Base-by-base conservation (phyloP, 345 rosid species). In the Atalantia buxifolia region DNA sequence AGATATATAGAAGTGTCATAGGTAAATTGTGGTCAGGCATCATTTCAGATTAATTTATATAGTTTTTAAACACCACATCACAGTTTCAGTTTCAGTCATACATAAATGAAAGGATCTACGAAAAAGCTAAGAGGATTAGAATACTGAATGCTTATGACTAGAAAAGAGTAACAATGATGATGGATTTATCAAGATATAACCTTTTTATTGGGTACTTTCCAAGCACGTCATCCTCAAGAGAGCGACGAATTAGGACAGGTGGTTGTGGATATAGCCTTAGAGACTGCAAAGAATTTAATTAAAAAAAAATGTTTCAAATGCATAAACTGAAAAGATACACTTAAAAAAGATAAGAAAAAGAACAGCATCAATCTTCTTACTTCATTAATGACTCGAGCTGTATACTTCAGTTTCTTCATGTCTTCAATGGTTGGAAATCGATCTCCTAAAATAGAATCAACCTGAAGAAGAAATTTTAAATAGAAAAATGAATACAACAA, bases 261-360 rank as follows among this genome's bases (percentile, higher is more conserved):
- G 99, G 99, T 77, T 95, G 99, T 60, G 99, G 99, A 81, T 93
- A 95, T 73, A 95, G 88, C 86, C 99, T 86, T 87, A 95, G 76
- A 63, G 97, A 92, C 97, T 95, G 84, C 85, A 85, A 62, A 85
- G 72, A 79, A n/a, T 35, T 61, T 40, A 9, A 69, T 61, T 40
- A 9, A 69, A 57, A 77, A 36, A 80, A 69, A 62, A 77, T 35
- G 36, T 33, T 69, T 31, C 30, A 45, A 45, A 31, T 33, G 73
- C 28, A 75, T 56, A 19, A 35, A 71, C 60, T 40, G 5, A 82
- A 82, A 38, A 33, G 18, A 69, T 74, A 27, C 31, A 25, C n/a
- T 62, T 14, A 21, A 64, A 69, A 33, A 22, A 77, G 77, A 71
- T 25, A 45, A 4, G 28, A 33, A 25, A 72, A 67, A 59, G 19